Evolutionary conservation across 2,329 filamentous ascomycete genomes (phyloP).

Genomic region (Colletotrichum chrysophilum): DNA sequence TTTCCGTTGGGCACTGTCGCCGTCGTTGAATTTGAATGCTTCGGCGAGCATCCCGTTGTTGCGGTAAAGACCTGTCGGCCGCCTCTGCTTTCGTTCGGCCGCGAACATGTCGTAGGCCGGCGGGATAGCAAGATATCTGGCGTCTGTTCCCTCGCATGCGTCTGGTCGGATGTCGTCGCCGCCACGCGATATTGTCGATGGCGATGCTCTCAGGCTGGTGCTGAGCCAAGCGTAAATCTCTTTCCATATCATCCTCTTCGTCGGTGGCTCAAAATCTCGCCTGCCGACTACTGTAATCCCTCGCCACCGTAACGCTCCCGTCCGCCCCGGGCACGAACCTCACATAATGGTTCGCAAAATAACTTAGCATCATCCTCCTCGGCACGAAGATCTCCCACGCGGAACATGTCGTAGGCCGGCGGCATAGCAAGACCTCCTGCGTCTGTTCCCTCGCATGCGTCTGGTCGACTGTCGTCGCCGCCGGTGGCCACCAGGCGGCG

Average conservation of each 20-base stretch:
- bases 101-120: not conserved
- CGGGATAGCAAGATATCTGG: not conserved
- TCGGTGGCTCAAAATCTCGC: conserved; percentile 5
- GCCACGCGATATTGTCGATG: not conserved
- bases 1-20: not conserved
- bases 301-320: conserved; percentile 19
- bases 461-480: no score
- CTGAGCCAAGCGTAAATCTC: not conserved
- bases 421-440: no score
- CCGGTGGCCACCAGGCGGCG: no score
- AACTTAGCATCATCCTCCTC: conserved; percentile 11
- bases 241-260: not conserved
- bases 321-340: conserved; percentile 16
- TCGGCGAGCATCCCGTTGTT: not conserved
- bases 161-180: not conserved
- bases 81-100: not conserved
- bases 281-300: conserved; percentile 19
- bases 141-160: not conserved
- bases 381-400: conserved; percentile 14
- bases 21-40: not conserved
- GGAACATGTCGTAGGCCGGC: no score
- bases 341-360: conserved; percentile 23
- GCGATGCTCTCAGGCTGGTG: not conserved
- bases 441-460: no score
- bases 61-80: no score